Conservation (phyloP, 768 basidiomycete species). For the Amanita phalloides region DNA sequence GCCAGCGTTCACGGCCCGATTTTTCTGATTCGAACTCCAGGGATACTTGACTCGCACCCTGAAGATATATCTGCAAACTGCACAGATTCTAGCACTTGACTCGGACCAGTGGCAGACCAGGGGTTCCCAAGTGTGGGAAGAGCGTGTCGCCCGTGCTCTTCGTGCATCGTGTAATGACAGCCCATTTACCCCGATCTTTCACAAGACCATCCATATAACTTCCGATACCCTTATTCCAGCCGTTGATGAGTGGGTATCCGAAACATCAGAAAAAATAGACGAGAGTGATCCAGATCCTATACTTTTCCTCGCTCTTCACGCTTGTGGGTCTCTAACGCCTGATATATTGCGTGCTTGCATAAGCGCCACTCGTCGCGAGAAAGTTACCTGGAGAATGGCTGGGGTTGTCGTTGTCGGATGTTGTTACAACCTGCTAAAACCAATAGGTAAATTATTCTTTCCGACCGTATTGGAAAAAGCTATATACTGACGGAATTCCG, state of each 20-base stretch:
- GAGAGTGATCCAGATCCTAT: constrained; percentile 27
- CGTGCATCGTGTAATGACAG: constrained; percentile 6
- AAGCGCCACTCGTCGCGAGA: constrained; percentile 10
- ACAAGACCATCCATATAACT: constrained; percentile 46
- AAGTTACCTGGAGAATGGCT: constrained; percentile 33
- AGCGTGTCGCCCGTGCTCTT: constrained; percentile 13
- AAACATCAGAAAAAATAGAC: constrained; percentile 6
- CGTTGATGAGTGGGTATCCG: constrained; percentile 42
- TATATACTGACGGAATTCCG: constrained; percentile 1
- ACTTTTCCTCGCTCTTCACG: constrained; percentile 60
- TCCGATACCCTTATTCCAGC: constrained; percentile 32
- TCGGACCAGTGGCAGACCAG: constrained; percentile 44
- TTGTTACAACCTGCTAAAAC: constrained; percentile 64
- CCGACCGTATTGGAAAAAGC: background rate
- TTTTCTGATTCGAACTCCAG: constrained; percentile 17
- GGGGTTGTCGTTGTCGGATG: constrained; percentile 61
- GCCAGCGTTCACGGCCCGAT: constrained; percentile 2
- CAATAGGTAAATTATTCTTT: constrained; percentile 27
- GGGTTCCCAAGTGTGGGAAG: constrained; percentile 42
- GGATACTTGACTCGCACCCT: constrained; percentile 54
- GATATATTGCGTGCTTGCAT: constrained; percentile 51
- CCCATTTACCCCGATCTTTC: constrained; percentile 28
- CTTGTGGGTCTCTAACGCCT: constrained; percentile 65
- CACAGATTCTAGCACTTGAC: constrained; percentile 58
- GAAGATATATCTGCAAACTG: constrained; percentile 18